Evolutionary conservation across 1,139 yeast genomes (phyloP).

Genomic region (Wickerhamomyces sp.): DNA sequence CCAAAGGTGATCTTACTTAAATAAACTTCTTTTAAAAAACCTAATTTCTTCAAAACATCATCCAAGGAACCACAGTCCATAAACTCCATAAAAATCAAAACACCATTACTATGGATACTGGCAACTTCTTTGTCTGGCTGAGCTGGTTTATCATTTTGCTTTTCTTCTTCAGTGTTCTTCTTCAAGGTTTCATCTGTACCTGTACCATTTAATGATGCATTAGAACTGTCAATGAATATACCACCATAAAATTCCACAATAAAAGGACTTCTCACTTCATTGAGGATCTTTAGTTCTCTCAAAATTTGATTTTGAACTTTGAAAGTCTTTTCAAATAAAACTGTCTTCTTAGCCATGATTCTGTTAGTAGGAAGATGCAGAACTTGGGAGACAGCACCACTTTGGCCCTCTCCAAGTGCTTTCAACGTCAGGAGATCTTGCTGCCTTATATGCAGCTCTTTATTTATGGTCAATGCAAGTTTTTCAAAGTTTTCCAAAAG

Average conservation of each 20-base stretch:
- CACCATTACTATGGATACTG: slow-evolving; percentile 26
- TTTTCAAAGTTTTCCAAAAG: slow-evolving; percentile 31
- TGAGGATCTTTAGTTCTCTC: slow-evolving; percentile 84
- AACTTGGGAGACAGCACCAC: slow-evolving; percentile 88
- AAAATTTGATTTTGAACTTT: slow-evolving; percentile 81
- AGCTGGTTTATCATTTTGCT: not conserved
- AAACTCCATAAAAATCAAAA: slow-evolving; percentile 85
- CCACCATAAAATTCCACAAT: slow-evolving; percentile 93
- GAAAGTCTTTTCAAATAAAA: slow-evolving; percentile 75
- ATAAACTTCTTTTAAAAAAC: slow-evolving; percentile 61
- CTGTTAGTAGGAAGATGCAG: slow-evolving; percentile 84
- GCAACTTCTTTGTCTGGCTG: slow-evolving; percentile 13
- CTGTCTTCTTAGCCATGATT: slow-evolving; percentile 86
- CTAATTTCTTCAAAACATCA: slow-evolving; percentile 52
- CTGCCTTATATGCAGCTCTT: slow-evolving; percentile 38
- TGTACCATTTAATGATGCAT: slow-evolving; percentile 18
- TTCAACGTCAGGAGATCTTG: slow-evolving; percentile 72
- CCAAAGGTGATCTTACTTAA: slow-evolving; percentile 72
- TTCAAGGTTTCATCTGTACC: slow-evolving; percentile 9
- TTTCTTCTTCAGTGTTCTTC: slow-evolving; percentile 1
- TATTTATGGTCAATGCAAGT: slow-evolving; percentile 23
- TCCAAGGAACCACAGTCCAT: slow-evolving; percentile 94
- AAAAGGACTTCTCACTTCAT: slow-evolving; percentile 78
- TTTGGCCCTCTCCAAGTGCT: slow-evolving; percentile 86
- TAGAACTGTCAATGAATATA: slow-evolving; percentile 17